These are phyloP conservation scores for Trichoderma reesei DNA, from an alignment of 495 filamentous ascomycete genomes.

Conservation along the genomic window DNA sequence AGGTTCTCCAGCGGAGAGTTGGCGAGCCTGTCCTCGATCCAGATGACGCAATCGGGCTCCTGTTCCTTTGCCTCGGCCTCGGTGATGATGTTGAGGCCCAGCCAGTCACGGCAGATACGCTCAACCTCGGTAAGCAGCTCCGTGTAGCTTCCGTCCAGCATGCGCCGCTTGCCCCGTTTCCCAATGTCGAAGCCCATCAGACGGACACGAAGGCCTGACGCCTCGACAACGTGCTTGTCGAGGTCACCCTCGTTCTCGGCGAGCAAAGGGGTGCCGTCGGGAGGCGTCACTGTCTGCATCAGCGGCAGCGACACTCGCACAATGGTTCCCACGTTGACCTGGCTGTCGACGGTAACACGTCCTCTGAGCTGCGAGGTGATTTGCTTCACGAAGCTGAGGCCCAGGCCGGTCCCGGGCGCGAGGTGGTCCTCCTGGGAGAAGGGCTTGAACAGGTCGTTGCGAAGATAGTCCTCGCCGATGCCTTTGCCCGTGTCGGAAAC, in stretches of 20 bases:
- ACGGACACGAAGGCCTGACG: conserved; percentile 26
- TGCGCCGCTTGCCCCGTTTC: conserved; percentile 13
- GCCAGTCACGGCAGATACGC: conserved; percentile 20
- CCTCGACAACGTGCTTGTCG: conserved; percentile 21
- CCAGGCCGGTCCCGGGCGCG: conserved; percentile 57
- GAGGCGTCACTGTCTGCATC: conserved; percentile 3
- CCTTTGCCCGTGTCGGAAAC: conserved; percentile 60
- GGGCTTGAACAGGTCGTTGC: conserved; percentile 54
- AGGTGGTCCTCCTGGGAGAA: conserved; percentile 64
- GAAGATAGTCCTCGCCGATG: conserved; percentile 60
- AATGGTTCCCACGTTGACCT: conserved; percentile 47
- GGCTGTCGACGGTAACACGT: conserved; percentile 48
- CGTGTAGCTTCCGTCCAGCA: background rate
- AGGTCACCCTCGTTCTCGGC: conserved; percentile 17
- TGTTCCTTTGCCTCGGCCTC: background rate
- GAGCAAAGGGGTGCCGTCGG: conserved; percentile 11
- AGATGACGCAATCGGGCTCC: conserved; percentile 17
- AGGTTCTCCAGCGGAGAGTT: background rate
- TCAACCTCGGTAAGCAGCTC: conserved; percentile 15
- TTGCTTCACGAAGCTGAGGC: conserved; percentile 58
- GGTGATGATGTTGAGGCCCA: conserved; percentile 18
- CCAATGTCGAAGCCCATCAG: conserved; percentile 24
- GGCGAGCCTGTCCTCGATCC: background rate
- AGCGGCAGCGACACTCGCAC: conserved; percentile 45
- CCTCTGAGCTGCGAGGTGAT: conserved; percentile 52